Percentiles rank a stretch among this genome's conserved stretches.
These are phyloP conservation scores for Echinochloa phyllopogon DNA, from an alignment of 176 grass and related monocot genomes.

Conservation along the genomic window DNA sequence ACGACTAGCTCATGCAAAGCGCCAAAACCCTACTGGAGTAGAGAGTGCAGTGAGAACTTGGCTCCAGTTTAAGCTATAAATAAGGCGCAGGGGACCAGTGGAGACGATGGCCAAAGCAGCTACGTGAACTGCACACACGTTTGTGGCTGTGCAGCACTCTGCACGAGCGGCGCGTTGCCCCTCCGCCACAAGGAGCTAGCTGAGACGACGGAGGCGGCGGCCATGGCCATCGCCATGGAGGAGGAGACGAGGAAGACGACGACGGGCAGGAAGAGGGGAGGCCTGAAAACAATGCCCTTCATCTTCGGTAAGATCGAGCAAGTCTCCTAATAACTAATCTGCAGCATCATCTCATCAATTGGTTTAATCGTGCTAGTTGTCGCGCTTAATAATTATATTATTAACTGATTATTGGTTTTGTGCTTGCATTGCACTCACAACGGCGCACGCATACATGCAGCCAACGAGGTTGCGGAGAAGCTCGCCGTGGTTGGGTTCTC, in stretches of 20 bases:
- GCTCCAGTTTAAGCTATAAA: slow-evolving; percentile 37
- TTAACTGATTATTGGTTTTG: too few relatives aligned
- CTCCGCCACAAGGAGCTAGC: neutral
- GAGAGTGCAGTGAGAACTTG: neutral
- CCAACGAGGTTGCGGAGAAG: slow-evolving; percentile 87
- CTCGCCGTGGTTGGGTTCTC: slow-evolving; percentile 82
- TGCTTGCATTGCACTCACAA: too few relatives aligned
- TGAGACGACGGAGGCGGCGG: neutral
- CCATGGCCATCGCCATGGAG: slow-evolving; percentile 31
- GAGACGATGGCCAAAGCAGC: neutral
- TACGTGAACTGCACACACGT: neutral
- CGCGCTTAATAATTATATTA: neutral
- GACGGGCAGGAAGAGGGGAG: slow-evolving; percentile 54
- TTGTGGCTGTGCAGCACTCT: neutral
- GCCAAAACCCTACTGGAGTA: neutral
- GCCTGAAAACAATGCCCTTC: slow-evolving; percentile 84
- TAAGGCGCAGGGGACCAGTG: slow-evolving; percentile 8
- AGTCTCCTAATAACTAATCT: neutral
- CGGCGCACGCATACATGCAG: slow-evolving; percentile 31
- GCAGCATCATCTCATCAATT: neutral
- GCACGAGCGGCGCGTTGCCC: neutral
- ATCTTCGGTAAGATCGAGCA: slow-evolving; percentile 65
- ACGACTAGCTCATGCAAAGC: neutral
- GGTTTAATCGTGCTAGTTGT: neutral
- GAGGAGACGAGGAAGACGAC: slow-evolving; percentile 1